Percentiles rank a stretch among this genome's conserved stretches.
phyloP scores from a whole-genome alignment of 805 yeast species.

The Spathaspora girioi region DNA sequence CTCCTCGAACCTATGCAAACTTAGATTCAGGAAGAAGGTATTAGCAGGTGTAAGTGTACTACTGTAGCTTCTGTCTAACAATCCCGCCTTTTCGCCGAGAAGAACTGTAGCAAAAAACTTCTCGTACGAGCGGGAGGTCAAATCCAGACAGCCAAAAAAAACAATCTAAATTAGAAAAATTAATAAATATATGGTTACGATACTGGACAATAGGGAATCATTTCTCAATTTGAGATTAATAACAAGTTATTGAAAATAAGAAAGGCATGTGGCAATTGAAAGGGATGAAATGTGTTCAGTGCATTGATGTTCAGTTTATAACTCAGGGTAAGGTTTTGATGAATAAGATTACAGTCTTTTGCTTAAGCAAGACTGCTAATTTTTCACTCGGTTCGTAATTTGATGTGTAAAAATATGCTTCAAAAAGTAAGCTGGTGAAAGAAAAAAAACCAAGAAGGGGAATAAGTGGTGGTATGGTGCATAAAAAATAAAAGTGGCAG shows the following conservation, averaged over 20 bases:
- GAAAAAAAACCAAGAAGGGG: background rate
- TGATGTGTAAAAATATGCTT: background rate
- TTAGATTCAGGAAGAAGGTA: too few relatives aligned
- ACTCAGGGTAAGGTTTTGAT: too few relatives aligned
- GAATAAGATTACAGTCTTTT: too few relatives aligned
- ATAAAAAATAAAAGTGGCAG: background rate
- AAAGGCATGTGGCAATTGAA: background rate
- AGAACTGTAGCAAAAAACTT: too few relatives aligned
- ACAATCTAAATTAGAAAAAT: background rate
- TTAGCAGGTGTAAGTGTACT: too few relatives aligned
- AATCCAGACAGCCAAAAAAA: background rate
- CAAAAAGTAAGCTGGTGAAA: background rate
- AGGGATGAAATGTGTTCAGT: background rate
- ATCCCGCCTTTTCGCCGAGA: too few relatives aligned
- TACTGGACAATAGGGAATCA: background rate
- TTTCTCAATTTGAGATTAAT: background rate
- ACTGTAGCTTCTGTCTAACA: too few relatives aligned
- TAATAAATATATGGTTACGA: background rate
- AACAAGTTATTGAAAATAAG: background rate
- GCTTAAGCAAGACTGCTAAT: too few relatives aligned
- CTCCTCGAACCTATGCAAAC: too few relatives aligned
- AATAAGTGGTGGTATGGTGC: background rate
- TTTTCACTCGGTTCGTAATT: background rate
- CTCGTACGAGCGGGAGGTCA: too few relatives aligned
- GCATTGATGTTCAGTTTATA: background rate